Evolutionary conservation across 805 yeast genomes (phyloP), one percentile per base, ranked within the genome.

Genomic region (Kuraishia capsulata): DNA sequence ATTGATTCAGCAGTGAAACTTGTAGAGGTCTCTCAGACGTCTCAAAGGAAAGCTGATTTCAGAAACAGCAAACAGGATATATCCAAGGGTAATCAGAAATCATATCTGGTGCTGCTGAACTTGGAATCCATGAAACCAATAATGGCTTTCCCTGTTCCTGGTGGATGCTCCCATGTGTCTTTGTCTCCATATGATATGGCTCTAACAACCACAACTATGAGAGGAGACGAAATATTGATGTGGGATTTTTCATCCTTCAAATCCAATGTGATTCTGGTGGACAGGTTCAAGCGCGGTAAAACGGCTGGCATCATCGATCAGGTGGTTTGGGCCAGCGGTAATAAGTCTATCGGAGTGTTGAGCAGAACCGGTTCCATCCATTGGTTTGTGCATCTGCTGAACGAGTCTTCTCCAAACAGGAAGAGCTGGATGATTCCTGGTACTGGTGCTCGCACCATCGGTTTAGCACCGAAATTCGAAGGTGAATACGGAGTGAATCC

Each of bases 151-250:
- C 65, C 69, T 31, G 76, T 85, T 0, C 76, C 81, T 0, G 76
- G 72, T 17, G 85, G 85, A 0, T 67, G 81, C 21, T 76, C 86
- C 0, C 56, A 65, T 19, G 51, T 81, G 2, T 74, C 81, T 2
- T 49, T 81, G 5, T 78, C 82, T 0, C 82, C 84, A 1, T 73
- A 67, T 51, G 85, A 80, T 48, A 49, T 73, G 30, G 69, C 71
- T 23, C 52, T 81, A 36, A 69, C 78, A 1, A 71, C 80, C 6
- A 68, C 70, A 3, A 69, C 73, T 9, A 48, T 53, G 18, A 63
- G 83, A 37, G 88, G 89, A 2, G 86, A 81, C 51, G 69, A 64
- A 36, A 59, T 81, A 4, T 77, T 65, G 47, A 60, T 77, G 44
- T 81, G 86, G 82, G 88, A 81, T 48, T 63, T 71, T 39, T 62